Evolutionary conservation across 768 basidiomycete genomes (phyloP).

Genomic region (Hortiboletus flavorubellus): DNA sequence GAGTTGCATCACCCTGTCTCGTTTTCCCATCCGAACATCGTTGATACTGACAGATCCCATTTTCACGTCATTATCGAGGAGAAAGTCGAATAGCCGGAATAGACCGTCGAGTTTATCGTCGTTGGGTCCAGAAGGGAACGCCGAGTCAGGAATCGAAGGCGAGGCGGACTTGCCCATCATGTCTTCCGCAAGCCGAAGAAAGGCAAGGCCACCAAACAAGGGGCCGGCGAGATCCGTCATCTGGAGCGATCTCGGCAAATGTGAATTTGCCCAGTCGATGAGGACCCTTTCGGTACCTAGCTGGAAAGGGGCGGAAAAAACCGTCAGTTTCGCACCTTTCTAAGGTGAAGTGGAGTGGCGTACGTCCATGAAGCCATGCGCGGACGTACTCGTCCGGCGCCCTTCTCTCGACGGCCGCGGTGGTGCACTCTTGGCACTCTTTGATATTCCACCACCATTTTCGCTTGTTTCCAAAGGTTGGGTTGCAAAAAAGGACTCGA

Average conservation of each 20-base stretch:
- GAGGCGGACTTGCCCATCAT: constrained; percentile 63
- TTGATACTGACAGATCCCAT: constrained; percentile 93
- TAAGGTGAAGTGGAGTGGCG: neutral
- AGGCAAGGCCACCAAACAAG: constrained; percentile 65
- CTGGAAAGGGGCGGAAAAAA: neutral
- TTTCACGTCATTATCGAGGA: constrained; percentile 88
- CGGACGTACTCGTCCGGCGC: constrained; percentile 40
- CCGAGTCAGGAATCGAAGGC: constrained; percentile 73
- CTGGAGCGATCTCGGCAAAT: constrained; percentile 63
- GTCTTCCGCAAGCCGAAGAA: constrained; percentile 83
- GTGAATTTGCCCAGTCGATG: constrained; percentile 86
- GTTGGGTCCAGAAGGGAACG: constrained; percentile 62
- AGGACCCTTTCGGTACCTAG: constrained; percentile 47
- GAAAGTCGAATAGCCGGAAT: constrained; percentile 87
- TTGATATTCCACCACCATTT: constrained; percentile 17
- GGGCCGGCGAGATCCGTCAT: constrained; percentile 44
- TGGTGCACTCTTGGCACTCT: constrained; percentile 36
- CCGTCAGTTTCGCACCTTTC: neutral
- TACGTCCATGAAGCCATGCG: constrained; percentile 22
- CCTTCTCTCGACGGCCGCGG: constrained; percentile 68
- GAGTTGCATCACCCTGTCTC: constrained; percentile 78
- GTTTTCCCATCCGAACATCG: constrained; percentile 80
- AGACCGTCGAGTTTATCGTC: constrained; percentile 86
- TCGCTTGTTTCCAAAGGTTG: constrained; percentile 29
- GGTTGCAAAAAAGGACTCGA: constrained; percentile 57